phyloP scores from a whole-genome alignment of 805 yeast species.

The Ogataea henricii region DNA sequence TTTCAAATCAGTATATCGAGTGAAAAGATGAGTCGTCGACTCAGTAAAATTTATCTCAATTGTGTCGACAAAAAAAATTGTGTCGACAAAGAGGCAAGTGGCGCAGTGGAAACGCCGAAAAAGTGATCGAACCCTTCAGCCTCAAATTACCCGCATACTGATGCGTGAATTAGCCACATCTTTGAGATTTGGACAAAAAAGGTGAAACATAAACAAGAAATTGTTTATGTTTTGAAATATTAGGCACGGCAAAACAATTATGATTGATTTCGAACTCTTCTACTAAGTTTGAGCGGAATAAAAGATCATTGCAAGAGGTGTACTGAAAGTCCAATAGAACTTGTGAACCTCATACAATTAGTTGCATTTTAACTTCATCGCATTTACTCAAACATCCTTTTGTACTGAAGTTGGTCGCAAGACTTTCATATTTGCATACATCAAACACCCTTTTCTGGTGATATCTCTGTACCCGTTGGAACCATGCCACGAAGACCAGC shows the following conservation, averaged over 20 bases:
- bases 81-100: not conserved
- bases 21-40: not conserved
- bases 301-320: not conserved
- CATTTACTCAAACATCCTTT: not conserved
- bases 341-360: not conserved
- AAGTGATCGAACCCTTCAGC: not conserved
- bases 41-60: not conserved
- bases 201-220: conserved; percentile 9
- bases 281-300: not conserved
- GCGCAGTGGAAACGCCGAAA: conserved; percentile 1
- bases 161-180: not conserved
- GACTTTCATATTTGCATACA: conserved; percentile 1
- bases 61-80: not conserved
- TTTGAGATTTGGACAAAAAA: not conserved
- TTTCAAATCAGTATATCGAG: no score
- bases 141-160: not conserved
- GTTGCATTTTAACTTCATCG: not conserved
- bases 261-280: not conserved
- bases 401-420: not conserved
- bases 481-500: conserved; percentile 31
- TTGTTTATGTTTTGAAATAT: conserved; percentile 11
- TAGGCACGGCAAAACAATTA: not conserved
- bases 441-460: not conserved
- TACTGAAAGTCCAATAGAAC: not conserved
- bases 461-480: not conserved